Evolutionary conservation across 2,329 filamentous ascomycete genomes (phyloP).

Genomic region (Xylariaceae sp.): DNA sequence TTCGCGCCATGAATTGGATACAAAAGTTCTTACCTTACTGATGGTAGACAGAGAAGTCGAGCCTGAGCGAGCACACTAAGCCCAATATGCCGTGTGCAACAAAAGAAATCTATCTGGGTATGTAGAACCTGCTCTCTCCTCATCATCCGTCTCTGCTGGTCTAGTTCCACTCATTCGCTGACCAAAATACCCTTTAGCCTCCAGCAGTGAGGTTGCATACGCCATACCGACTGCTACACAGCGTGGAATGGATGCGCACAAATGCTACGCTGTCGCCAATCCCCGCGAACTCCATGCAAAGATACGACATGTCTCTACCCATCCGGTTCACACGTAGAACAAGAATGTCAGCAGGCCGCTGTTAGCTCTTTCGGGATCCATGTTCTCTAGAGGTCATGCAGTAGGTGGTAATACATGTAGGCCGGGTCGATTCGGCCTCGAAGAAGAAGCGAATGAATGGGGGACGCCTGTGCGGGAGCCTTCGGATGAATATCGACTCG

Average conservation of each 20-base stretch:
- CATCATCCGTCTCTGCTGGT: not conserved
- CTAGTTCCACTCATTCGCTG: constrained; percentile 6
- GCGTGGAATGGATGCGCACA: constrained; percentile 16
- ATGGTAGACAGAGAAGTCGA: not conserved
- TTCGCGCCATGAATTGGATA: not conserved
- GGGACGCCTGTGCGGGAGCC: constrained; percentile 11
- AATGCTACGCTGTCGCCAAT: constrained; percentile 13
- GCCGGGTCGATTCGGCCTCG: constrained; percentile 9
- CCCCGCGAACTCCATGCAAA: constrained; percentile 14
- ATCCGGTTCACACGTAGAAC: constrained; percentile 6
- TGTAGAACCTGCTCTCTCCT: not conserved
- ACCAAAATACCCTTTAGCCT: not conserved
- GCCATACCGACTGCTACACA: constrained; percentile 13
- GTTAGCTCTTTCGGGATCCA: constrained; percentile 9
- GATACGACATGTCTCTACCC: constrained; percentile 10
- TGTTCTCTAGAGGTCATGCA: constrained; percentile 1
- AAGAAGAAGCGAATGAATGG: constrained; percentile 4
- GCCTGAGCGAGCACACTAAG: not conserved
- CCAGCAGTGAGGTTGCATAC: constrained; percentile 12
- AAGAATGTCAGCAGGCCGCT: constrained; percentile 15
- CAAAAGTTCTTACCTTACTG: not conserved
- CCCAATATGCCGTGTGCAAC: not conserved
- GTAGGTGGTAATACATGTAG: not conserved
- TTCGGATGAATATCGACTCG: constrained; percentile 9
- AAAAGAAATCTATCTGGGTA: not conserved